These are phyloP conservation scores for Westerdykella aurantiaca DNA, from an alignment of 2,329 filamentous ascomycete genomes.

Conservation along the genomic window DNA sequence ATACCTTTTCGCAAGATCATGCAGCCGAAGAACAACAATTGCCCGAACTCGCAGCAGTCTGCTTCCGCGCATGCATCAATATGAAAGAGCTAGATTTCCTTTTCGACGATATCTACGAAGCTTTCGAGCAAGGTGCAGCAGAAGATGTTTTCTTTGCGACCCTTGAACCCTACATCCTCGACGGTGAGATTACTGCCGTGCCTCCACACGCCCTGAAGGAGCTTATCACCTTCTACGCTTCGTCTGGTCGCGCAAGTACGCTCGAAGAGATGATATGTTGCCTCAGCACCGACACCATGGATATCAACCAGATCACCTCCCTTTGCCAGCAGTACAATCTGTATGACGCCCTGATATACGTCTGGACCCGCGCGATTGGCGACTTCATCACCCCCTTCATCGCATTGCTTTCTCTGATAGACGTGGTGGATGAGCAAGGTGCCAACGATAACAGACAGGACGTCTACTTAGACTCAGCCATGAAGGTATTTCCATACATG, in stretches of 20 bases:
- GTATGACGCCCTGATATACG: slow-evolving; percentile 92
- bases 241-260: slow-evolving; percentile 65
- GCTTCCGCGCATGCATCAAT: slow-evolving; percentile 74
- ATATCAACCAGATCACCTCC: slow-evolving; percentile 85
- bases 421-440: slow-evolving; percentile 51
- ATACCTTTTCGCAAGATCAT: slow-evolving; percentile 66
- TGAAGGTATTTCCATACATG: slow-evolving; percentile 91
- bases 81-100: slow-evolving; percentile 76
- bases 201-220: slow-evolving; percentile 83
- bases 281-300: slow-evolving; percentile 82
- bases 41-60: slow-evolving; percentile 72
- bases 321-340: slow-evolving; percentile 88
- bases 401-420: slow-evolving; percentile 65
- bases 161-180: slow-evolving; percentile 81
- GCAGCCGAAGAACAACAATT: slow-evolving; percentile 54
- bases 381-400: slow-evolving; percentile 90
- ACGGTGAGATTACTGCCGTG: slow-evolving; percentile 65
- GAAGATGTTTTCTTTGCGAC: slow-evolving; percentile 79
- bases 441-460: slow-evolving; percentile 54
- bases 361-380: slow-evolving; percentile 85
- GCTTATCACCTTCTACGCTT: slow-evolving; percentile 74
- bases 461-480: slow-evolving; percentile 62
- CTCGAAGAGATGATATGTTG: slow-evolving; percentile 94
- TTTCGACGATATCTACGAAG: slow-evolving; percentile 85
- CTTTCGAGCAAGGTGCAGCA: slow-evolving; percentile 71